Evolutionary conservation across 2,329 filamentous ascomycete genomes (phyloP).

Genomic region (Trichoderma semiorbis): DNA sequence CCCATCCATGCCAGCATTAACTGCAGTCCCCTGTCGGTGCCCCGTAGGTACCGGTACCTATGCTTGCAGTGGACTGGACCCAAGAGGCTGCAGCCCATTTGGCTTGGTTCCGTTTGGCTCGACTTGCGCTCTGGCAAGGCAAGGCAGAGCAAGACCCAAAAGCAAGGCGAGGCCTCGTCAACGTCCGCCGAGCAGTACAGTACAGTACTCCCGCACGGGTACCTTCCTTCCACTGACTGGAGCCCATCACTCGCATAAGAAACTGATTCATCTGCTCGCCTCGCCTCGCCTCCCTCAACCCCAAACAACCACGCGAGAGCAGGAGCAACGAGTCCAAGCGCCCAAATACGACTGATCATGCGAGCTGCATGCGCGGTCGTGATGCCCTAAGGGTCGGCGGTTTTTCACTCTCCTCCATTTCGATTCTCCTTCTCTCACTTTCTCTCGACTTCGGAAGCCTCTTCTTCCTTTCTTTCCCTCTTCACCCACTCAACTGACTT

Average conservation of each 20-base stretch:
- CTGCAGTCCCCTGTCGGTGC: not conserved
- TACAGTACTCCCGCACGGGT: not conserved
- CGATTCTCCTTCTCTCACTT: not conserved
- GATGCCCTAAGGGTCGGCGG: constrained; percentile 14
- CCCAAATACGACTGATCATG: constrained; percentile 13
- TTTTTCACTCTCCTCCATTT: not conserved
- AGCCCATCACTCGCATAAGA: constrained; percentile 11
- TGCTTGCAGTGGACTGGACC: not conserved
- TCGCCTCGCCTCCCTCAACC: not conserved
- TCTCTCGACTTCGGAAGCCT: not conserved
- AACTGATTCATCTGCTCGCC: constrained; percentile 4
- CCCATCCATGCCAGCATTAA: not conserved
- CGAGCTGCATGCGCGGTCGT: constrained; percentile 9
- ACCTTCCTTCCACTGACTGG: not conserved
- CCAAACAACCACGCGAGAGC: not conserved
- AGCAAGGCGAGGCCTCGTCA: constrained; percentile 2
- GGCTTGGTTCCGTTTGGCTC: not conserved
- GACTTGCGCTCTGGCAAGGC: not conserved
- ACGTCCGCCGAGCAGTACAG: not conserved
- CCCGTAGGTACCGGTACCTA: not conserved
- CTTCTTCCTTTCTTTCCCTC: not conserved
- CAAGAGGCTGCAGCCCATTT: constrained; percentile 4
- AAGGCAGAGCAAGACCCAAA: not conserved
- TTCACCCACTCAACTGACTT: not conserved
- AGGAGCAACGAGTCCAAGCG: constrained; percentile 7